Percentiles rank a stretch among this genome's conserved stretches.
Conservation (phyloP, 2,329 filamentous ascomycete genomes). For the Xylaria sp. region DNA sequence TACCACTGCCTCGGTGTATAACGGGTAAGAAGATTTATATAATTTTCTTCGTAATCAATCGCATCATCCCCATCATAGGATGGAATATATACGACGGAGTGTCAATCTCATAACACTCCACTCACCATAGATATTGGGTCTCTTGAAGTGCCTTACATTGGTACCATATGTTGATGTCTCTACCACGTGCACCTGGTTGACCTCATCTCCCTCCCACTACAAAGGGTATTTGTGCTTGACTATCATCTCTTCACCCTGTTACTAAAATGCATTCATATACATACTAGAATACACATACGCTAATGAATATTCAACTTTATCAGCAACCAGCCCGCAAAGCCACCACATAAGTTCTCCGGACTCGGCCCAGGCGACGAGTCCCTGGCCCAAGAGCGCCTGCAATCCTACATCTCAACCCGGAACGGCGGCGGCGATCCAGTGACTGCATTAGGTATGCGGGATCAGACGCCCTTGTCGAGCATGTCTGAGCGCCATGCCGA, state of each 20-base stretch:
- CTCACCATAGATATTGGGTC: neutral
- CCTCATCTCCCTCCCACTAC: neutral
- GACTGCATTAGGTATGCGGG: constrained; percentile 29
- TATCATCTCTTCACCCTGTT: neutral
- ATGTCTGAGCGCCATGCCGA: constrained; percentile 12
- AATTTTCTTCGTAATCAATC: neutral
- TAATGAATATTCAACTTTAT: neutral
- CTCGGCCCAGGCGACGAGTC: neutral
- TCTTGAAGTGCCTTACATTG: neutral
- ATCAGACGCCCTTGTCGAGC: neutral
- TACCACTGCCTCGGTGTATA: neutral
- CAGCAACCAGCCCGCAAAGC: neutral
- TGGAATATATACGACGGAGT: neutral
- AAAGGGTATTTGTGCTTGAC: neutral
- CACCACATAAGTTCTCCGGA: constrained; percentile 6
- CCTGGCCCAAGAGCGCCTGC: constrained; percentile 9
- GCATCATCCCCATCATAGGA: neutral
- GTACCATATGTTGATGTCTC: neutral
- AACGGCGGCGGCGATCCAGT: constrained; percentile 35
- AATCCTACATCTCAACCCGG: constrained; percentile 25
- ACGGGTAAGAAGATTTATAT: neutral
- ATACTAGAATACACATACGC: neutral
- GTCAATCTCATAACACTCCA: neutral
- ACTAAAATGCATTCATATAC: neutral
- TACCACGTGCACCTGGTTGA: neutral